Percentiles rank a stretch among this genome's conserved stretches.
These are phyloP conservation scores for Psilocybe cyanescens DNA, from an alignment of 768 basidiomycete species.

Conservation along the genomic window DNA sequence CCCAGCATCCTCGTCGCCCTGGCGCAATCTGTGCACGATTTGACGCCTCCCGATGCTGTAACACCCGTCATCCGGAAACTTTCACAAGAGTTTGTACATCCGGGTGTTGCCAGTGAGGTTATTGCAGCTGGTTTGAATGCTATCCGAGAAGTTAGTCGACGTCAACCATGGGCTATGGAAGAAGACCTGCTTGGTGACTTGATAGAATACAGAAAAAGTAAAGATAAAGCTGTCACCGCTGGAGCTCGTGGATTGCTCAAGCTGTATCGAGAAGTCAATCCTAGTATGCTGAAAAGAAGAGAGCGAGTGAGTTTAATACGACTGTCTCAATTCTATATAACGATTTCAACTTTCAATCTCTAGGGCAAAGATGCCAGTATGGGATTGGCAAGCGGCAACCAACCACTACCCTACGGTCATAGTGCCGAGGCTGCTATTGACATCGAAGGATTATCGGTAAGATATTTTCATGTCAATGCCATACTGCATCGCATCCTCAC, in stretches of 20 bases:
- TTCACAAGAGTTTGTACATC: slow-evolving; percentile 95
- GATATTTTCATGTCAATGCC: slow-evolving; percentile 28
- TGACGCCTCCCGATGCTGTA: slow-evolving; percentile 92
- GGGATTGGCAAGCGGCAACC: slow-evolving; percentile 61
- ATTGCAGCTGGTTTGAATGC: slow-evolving; percentile 96
- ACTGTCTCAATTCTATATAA: neutral
- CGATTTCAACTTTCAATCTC: slow-evolving; percentile 14
- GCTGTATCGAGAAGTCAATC: slow-evolving; percentile 95
- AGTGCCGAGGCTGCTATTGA: slow-evolving; percentile 72
- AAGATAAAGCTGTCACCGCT: slow-evolving; percentile 91
- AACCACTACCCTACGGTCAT: slow-evolving; percentile 85
- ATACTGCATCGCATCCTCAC: neutral
- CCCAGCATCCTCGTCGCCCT: slow-evolving; percentile 93
- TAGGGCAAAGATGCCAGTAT: slow-evolving; percentile 93
- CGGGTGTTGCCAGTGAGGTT: slow-evolving; percentile 94
- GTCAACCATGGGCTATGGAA: slow-evolving; percentile 98
- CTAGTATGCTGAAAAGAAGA: slow-evolving; percentile 84
- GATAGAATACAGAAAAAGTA: slow-evolving; percentile 93
- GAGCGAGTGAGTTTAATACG: slow-evolving; percentile 64
- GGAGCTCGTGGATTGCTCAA: slow-evolving; percentile 87
- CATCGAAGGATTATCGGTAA: slow-evolving; percentile 87
- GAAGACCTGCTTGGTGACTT: slow-evolving; percentile 91
- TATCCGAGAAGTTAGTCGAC: slow-evolving; percentile 90
- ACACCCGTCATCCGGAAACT: slow-evolving; percentile 90
- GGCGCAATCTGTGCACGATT: slow-evolving; percentile 93